Base-by-base conservation (phyloP, 2,329 filamentous ascomycete species). In the Hymenoscyphus fructigenus region DNA sequence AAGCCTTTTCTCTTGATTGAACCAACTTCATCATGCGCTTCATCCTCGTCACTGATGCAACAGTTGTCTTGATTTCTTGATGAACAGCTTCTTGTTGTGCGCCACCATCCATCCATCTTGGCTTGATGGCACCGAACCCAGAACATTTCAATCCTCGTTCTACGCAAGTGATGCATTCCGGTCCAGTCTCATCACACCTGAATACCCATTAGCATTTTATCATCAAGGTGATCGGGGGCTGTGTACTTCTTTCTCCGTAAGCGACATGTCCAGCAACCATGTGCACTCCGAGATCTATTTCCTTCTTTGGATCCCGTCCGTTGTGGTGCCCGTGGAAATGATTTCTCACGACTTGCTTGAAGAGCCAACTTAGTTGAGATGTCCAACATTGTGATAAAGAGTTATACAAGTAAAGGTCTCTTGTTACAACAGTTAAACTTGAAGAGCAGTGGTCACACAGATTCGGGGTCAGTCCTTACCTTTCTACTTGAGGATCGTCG, bases 41-140 rank as follows among this genome's bases (percentile, higher is more conserved):
- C 62, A 64, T 64, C 17, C 57, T 38, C n/a, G 62, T 64, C 23
- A 64, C 62, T 12, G 57, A 60, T 3, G 62, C 62, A 28, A 64
- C 62, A 20, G 62, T 64, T 12, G 62, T 47, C 60, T 64, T 64
- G 26, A 64, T 60, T 15, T 64, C 62, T 47, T 59, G 62, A 47
- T 64, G 62, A 47, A 60, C 44, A 44, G 58, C 62, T 20, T 64
- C 62, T 64, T 64, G 62, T 44, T 59, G 62, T 20, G 50, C 62
- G n/a, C 62, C 62, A 10, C 62, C 62, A 57, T 64, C 62, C 62
- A 64, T 64, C 62, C 62, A 64, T 64, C 32, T 38, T 29, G 62
- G 62, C 32, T 64, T 64, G 29, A 64, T 41, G 14, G 58, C 62
- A 34, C 57, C 62, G 23, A 64, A 64, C 2, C 62, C 62, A 17